These are phyloP conservation scores for Lenwebbia sp. DNA, from an alignment of 345 rosid species.

Conservation along the genomic window DNA sequence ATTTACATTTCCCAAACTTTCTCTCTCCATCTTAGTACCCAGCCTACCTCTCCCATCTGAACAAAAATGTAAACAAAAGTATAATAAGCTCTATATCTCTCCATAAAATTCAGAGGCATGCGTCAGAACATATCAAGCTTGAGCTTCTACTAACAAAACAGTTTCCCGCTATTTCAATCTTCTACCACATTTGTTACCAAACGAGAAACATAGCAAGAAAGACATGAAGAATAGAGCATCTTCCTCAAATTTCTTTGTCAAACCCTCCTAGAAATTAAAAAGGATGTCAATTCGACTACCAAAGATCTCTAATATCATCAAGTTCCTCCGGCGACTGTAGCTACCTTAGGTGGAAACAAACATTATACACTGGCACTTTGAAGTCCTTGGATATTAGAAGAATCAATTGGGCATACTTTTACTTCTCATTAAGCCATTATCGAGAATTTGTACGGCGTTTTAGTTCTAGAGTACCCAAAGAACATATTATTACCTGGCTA, in stretches of 20 bases:
- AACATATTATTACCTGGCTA: slow-evolving; percentile 48
- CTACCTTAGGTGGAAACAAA: neutral
- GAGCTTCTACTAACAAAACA: neutral
- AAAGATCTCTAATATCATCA: neutral
- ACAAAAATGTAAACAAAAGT: too few relatives aligned
- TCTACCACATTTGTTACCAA: neutral
- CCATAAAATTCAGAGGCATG: too few relatives aligned
- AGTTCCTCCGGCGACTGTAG: neutral
- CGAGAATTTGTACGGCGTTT: neutral
- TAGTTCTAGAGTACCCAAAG: neutral
- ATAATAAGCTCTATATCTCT: too few relatives aligned
- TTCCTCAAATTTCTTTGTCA: too few relatives aligned
- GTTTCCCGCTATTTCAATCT: neutral
- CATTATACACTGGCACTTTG: neutral
- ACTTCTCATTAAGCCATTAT: neutral
- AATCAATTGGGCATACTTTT: neutral
- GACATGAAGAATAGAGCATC: too few relatives aligned
- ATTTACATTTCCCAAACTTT: too few relatives aligned
- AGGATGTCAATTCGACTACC: neutral
- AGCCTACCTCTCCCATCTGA: too few relatives aligned
- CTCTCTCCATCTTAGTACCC: too few relatives aligned
- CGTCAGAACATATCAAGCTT: too few relatives aligned
- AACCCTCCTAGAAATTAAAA: neutral
- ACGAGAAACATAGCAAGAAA: neutral
- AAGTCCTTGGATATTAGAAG: neutral